Percentiles rank a stretch among this genome's conserved stretches.
phyloP scores from a whole-genome alignment of 495 filamentous ascomycete genomes.

The Oidiodendron maius region DNA sequence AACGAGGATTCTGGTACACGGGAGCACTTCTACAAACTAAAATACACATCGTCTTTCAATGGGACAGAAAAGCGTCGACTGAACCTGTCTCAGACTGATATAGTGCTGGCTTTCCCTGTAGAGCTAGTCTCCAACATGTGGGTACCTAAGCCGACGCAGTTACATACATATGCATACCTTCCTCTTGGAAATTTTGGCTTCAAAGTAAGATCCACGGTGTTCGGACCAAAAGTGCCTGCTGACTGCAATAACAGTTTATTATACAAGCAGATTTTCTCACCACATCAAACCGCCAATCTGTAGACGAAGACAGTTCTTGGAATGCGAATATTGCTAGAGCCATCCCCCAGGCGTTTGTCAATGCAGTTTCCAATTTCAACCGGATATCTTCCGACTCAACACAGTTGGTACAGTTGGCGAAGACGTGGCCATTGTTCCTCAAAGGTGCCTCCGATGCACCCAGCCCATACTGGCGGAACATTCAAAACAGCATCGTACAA shows the following conservation, averaged over 20 bases:
- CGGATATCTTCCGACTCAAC: neutral
- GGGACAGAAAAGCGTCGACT: neutral
- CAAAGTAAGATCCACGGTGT: too few species aligned
- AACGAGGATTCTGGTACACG: neutral
- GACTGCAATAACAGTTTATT: conserved; percentile 13
- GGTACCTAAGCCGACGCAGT: conserved; percentile 1
- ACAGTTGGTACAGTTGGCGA: neutral
- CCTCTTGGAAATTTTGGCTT: conserved; percentile 20
- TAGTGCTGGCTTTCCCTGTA: conserved; percentile 18
- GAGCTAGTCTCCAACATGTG: too few species aligned
- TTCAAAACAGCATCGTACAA: too few species aligned
- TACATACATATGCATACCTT: conserved; percentile 18
- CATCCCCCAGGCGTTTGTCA: neutral
- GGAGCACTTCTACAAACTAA: neutral
- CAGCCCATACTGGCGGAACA: too few species aligned
- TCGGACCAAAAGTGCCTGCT: too few species aligned
- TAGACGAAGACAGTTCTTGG: conserved; percentile 6
- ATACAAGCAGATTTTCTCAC: conserved; percentile 21
- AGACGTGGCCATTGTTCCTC: neutral
- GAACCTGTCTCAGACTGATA: conserved; percentile 5
- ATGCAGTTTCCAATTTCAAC: neutral
- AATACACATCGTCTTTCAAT: neutral
- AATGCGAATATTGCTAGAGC: neutral
- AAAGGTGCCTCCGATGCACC: too few species aligned
- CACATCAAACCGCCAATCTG: conserved; percentile 16